These are phyloP conservation scores for Iodosphaeria phyllophila DNA, from an alignment of 2,329 filamentous ascomycete species.

Conservation along the genomic window DNA sequence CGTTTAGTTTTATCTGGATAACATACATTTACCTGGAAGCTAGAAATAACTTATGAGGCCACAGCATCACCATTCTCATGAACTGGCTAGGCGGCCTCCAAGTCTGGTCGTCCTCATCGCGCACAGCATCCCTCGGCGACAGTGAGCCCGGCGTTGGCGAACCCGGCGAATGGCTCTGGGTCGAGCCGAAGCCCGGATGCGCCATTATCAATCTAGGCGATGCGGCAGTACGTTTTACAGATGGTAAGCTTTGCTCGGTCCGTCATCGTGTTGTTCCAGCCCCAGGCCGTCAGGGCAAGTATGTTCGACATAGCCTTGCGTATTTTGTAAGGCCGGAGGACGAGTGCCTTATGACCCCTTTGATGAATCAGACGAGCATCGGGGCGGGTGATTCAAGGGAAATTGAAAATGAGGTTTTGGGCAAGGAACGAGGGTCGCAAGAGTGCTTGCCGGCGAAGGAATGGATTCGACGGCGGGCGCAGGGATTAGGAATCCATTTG, in stretches of 20 bases:
- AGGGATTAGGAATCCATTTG: conserved; percentile 8
- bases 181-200: conserved; percentile 15
- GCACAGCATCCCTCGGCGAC: conserved; percentile 8
- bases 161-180: conserved; percentile 17
- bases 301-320: conserved; percentile 15
- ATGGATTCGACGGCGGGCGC: conserved; percentile 10
- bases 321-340: conserved; percentile 18
- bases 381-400: conserved; percentile 1
- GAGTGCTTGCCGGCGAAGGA: conserved; percentile 9
- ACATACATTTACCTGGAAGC: background rate
- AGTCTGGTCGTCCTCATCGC: conserved; percentile 14
- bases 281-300: conserved; percentile 12
- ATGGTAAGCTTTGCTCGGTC: conserved; percentile 14
- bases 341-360: conserved; percentile 10
- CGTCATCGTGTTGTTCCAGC: conserved; percentile 17
- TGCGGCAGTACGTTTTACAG: conserved; percentile 17
- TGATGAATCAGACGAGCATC: conserved; percentile 8
- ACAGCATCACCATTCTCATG: conserved; percentile 18
- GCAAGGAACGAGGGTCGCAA: no score
- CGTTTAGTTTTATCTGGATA: background rate
- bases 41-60: background rate
- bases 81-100: conserved; percentile 20
- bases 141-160: conserved; percentile 10
- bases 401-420: conserved; percentile 6
- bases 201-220: conserved; percentile 20